A percentile compares a stretch with the other conserved stretches of the same genome.
Conservation (phyloP, 2,329 filamentous ascomycete genomes). For the Leptographium procerum region DNA sequence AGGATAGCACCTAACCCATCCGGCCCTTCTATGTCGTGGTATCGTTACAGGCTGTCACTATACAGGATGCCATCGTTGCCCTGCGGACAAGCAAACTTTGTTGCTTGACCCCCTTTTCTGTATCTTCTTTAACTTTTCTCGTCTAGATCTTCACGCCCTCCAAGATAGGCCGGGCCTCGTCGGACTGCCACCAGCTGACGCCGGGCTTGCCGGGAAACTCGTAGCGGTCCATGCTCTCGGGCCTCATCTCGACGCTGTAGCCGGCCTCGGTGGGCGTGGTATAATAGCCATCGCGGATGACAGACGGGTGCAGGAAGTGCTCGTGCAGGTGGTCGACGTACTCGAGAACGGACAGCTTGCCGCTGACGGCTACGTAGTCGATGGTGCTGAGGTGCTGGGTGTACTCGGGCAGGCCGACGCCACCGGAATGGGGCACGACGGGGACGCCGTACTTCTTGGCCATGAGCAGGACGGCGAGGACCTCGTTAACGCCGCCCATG, state of each 20-base stretch:
- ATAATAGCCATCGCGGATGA: slow-evolving; percentile 78
- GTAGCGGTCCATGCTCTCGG: slow-evolving; percentile 71
- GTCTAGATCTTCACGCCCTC: slow-evolving; percentile 44
- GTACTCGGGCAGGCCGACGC: slow-evolving; percentile 85
- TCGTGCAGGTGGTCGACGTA: slow-evolving; percentile 91
- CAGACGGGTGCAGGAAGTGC: slow-evolving; percentile 74
- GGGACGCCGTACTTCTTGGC: slow-evolving; percentile 70
- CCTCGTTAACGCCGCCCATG: slow-evolving; percentile 83
- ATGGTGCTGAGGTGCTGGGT: slow-evolving; percentile 88
- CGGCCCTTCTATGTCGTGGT: background rate
- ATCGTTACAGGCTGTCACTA: background rate
- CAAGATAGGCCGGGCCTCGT: slow-evolving; percentile 65
- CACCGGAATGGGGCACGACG: slow-evolving; percentile 80
- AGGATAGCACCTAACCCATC: background rate
- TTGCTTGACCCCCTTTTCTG: background rate
- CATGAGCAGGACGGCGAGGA: slow-evolving; percentile 78
- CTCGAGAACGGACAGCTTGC: slow-evolving; percentile 72
- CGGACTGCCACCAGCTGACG: slow-evolving; percentile 76
- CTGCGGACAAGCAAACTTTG: background rate
- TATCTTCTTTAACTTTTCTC: background rate
- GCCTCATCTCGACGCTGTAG: slow-evolving; percentile 91
- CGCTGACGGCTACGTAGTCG: slow-evolving; percentile 79
- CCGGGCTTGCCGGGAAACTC: slow-evolving; percentile 66
- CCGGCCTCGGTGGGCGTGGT: slow-evolving; percentile 73
- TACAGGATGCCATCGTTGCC: background rate